These are phyloP conservation scores for Colletotrichum sp. DNA, from an alignment of 2,329 filamentous ascomycete species.

Conservation along the genomic window DNA sequence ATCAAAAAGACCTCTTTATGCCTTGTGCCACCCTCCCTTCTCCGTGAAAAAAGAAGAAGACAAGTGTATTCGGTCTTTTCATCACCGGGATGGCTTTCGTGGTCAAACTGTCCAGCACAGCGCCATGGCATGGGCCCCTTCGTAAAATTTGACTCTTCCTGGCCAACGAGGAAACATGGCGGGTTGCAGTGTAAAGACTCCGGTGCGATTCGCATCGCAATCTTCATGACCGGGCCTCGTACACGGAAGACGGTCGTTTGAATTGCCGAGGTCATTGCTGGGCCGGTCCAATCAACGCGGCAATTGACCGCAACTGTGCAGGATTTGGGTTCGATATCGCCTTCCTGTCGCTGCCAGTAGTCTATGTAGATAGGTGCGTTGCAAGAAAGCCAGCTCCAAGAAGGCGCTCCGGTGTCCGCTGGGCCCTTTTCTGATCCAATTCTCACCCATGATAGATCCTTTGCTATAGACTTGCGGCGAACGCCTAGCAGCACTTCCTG, in stretches of 20 bases:
- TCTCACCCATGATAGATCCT: neutral
- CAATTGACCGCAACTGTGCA: neutral
- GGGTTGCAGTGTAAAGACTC: neutral
- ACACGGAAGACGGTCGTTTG: neutral
- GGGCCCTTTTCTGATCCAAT: neutral
- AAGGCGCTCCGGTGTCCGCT: neutral
- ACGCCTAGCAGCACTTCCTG: neutral
- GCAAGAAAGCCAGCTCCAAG: conserved; percentile 3
- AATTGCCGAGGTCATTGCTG: neutral
- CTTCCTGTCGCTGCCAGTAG: neutral
- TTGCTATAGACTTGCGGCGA: neutral
- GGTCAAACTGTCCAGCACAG: neutral
- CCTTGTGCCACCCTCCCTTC: neutral
- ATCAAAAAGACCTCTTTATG: too few relatives aligned
- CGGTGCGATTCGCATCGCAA: neutral
- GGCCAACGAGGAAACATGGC: neutral
- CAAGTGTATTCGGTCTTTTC: neutral
- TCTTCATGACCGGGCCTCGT: neutral
- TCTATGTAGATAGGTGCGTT: neutral
- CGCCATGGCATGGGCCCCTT: neutral
- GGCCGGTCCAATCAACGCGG: neutral
- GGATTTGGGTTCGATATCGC: neutral
- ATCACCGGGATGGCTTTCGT: neutral
- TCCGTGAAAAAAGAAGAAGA: neutral
- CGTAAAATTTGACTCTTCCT: neutral